Evolutionary conservation across 2,329 filamentous ascomycete genomes (phyloP), one percentile per base, ranked within the genome.

Genomic region (Paraphoma chrysanthemicola): DNA sequence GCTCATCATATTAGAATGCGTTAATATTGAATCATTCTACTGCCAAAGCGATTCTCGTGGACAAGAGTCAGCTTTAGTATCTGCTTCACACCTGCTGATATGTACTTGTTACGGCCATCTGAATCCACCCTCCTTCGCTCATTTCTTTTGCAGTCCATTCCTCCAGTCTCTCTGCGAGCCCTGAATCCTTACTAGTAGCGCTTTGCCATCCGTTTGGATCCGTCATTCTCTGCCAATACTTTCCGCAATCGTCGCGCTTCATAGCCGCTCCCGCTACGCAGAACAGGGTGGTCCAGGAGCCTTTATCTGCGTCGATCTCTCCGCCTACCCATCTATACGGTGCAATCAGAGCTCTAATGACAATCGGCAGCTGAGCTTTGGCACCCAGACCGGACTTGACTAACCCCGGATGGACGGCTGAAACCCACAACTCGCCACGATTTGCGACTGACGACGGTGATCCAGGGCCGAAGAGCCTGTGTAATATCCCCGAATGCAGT

Each of bases 381-480:
- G 16, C 18, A 9, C 23, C 50, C n/a, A 69, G 39, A 10, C 60
- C 60, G 4, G 66, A 67, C 17, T 48, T 30, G 2, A 70, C 62
- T 2, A 53, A 52, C 4, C 66, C 68, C 1, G 68, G 68, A 53
- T 70, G 66, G 14, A 69, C 41, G 17, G 44, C 50, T 2, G 56
- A 66, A 9, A 59, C 48, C 46, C 51, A 53, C 33, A 71, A 41
- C n/a, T 63, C 54, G 1, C 56, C 57, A 3, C 51, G 45, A n/a
- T 49, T 45, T 10, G 48, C 57, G 30, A 16, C 28, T 9, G 45
- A 28, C 6, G 59, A 60, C 7, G 41, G 33, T 6, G 59, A 57
- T 14, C 56, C 63, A 3, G 60, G 56, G 6, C 18, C 29, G 17
- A 58, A 56, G 7, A 58, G 23, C 36, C 47, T 56, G 14, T 63